These are phyloP conservation scores for Mucor racemosus DNA, from an alignment of 371 early-diverging fungal genomes.

Conservation along the genomic window DNA sequence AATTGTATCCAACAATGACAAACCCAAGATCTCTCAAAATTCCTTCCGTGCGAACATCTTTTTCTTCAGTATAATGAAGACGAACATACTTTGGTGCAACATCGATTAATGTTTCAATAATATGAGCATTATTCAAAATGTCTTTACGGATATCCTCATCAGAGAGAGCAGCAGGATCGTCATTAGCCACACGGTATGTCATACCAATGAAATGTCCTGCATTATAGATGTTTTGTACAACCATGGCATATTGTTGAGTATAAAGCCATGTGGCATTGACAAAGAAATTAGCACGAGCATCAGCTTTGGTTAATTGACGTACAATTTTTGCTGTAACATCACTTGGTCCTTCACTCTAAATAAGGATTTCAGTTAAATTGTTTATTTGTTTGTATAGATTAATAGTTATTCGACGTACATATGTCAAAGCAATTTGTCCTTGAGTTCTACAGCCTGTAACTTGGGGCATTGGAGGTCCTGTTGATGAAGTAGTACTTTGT, in stretches of 20 bases:
- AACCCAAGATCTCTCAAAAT: conserved; percentile 55
- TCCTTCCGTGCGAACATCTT: conserved; percentile 46
- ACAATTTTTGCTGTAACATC: conserved; percentile 63
- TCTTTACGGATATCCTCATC: conserved; percentile 53
- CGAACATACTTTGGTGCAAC: conserved; percentile 60
- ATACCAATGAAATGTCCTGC: conserved; percentile 67
- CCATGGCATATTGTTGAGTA: conserved; percentile 59
- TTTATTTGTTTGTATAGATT: neutral
- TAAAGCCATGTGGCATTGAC: conserved; percentile 64
- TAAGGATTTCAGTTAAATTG: no score
- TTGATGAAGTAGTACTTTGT: neutral
- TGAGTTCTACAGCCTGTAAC: conserved; percentile 40
- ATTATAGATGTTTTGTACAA: conserved; percentile 58
- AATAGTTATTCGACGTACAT: neutral
- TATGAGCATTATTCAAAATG: conserved; percentile 52
- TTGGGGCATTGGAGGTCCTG: conserved; percentile 21
- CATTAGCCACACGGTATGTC: conserved; percentile 62
- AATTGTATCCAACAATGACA: conserved; percentile 56
- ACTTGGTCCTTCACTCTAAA: conserved; percentile 60
- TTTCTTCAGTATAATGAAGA: conserved; percentile 54
- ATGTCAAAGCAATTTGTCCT: conserved; percentile 61
- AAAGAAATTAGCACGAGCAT: conserved; percentile 64
- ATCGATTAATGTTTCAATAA: conserved; percentile 52
- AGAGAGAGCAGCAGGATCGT: conserved; percentile 45
- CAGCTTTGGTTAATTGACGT: conserved; percentile 54